Conservation (phyloP, 257 asterid species). For the Przewalskia tangutica region DNA sequence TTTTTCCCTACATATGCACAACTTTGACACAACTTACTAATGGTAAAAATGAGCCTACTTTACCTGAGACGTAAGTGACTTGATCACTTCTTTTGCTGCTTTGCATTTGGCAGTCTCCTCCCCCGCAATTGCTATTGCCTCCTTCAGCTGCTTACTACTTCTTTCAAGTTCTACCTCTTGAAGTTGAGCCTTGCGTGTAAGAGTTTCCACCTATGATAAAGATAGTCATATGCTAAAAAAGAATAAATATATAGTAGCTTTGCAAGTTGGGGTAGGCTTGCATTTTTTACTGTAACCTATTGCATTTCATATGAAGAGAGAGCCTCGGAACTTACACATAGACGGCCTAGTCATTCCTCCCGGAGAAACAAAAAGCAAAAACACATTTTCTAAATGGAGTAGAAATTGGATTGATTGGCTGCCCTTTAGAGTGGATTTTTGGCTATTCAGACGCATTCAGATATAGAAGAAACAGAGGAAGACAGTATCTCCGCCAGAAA, state of each 20-base stretch:
- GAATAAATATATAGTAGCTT: neutral
- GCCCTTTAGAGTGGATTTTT: neutral
- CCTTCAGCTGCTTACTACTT: slow-evolving; percentile 72
- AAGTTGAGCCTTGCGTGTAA: slow-evolving; percentile 60
- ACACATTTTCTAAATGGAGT: neutral
- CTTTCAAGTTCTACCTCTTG: slow-evolving; percentile 79
- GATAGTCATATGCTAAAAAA: neutral
- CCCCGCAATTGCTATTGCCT: slow-evolving; percentile 76
- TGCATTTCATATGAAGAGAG: neutral
- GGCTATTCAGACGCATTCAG: neutral
- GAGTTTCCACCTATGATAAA: slow-evolving; percentile 59
- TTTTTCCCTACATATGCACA: neutral
- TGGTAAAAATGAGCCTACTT: slow-evolving; percentile 7
- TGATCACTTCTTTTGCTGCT: slow-evolving; percentile 97
- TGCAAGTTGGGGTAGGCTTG: neutral
- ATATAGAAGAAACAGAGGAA: neutral
- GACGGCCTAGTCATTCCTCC: neutral
- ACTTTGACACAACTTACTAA: neutral
- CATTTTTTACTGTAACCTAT: neutral
- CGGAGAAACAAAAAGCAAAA: neutral
- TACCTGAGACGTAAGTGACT: slow-evolving; percentile 90
- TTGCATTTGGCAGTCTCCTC: slow-evolving; percentile 93
- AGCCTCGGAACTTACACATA: neutral
- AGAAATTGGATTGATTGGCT: neutral
- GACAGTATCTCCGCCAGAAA: neutral